Base-by-base conservation (phyloP, 257 asterid genomes). In the Solanum lycopersicoides region DNA sequence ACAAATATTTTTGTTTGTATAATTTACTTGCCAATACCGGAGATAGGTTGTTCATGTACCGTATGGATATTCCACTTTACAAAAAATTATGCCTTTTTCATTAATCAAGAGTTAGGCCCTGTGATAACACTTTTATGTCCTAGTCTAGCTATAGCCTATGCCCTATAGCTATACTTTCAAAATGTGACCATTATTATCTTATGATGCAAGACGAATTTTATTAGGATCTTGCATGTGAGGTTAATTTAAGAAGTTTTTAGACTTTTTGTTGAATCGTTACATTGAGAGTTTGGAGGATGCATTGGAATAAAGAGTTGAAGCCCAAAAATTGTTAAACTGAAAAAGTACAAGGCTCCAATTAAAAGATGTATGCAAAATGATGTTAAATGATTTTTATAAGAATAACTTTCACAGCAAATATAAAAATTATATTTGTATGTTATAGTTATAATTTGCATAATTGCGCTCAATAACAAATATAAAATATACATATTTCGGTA, bases 391-490 rank as follows among this genome's bases (percentile, higher is more conserved):
- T 35, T 35, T 35, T 5, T 5, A 5, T 35, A 35, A 6, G 1
- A 35, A 6, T 5, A 35, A 35, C 35, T 35, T 37, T 37, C 7
- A 37, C 1, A 37, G 1, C 39, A 37, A 37, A 37, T 37, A 37
- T 37, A 37, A 37, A 37, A 37, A 37, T 37, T 37, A 0, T 37
- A 37, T 37, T 37, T 37, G 7, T 37, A 37, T 37, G 39, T 1
- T 37, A 37, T 32, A 37, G 39, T 37, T 37, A 6, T 37, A 37
- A 0, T 37, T 37, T 37, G 2, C 0, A 37, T 37, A 37, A 37
- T 37, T 37, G 0, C 1, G 7, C 0, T 37, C 6, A 1, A 37
- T 1, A 37, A 6, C 7, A 37, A 37, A 37, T 0, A 37, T 37
- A 37, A 28, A 37, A 37, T 5, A 37, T 37, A 1, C 6, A 37